A percentile compares a stretch with the other conserved stretches of the same genome.
Conservation (phyloP, 78 protist species). For the Neovahlkampfia damariscottae region DNA sequence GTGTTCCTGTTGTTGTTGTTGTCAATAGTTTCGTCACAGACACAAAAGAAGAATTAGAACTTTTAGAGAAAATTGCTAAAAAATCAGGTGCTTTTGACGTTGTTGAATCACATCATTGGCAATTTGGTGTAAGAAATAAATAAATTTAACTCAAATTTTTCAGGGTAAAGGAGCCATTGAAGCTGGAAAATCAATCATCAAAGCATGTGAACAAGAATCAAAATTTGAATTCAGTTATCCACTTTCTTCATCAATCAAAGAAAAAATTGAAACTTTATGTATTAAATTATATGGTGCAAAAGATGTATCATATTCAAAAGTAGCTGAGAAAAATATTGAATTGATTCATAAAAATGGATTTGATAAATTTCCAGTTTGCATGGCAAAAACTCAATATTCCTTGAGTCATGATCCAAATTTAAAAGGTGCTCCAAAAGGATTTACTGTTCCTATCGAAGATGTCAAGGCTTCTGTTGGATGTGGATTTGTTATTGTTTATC, state of each 20-base stretch:
- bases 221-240: constrained; percentile 69
- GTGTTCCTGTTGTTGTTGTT: constrained; percentile 83
- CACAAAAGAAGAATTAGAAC: constrained; percentile 49
- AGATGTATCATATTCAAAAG: constrained; percentile 49
- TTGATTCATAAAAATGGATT: constrained; percentile 57
- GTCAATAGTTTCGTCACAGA: constrained; percentile 70
- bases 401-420: constrained; percentile 64
- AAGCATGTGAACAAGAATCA: constrained; percentile 46
- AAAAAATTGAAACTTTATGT: constrained; percentile 68
- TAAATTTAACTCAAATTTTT: too few species aligned
- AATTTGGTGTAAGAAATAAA: too few species aligned
- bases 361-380: constrained; percentile 83
- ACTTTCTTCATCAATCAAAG: constrained; percentile 58
- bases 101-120: constrained; percentile 74
- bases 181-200: constrained; percentile 64
- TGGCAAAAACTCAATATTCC: constrained; percentile 93
- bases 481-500: constrained; percentile 72
- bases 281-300: constrained; percentile 79
- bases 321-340: constrained; percentile 57
- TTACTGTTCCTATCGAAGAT: constrained; percentile 74
- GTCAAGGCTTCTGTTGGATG: constrained; percentile 72
- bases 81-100: constrained; percentile 78
- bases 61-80: constrained; percentile 18
- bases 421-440: constrained; percentile 81
- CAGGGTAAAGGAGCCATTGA: constrained; percentile 77